phyloP scores from a whole-genome alignment of 2,329 filamentous ascomycete genomes.

The Diaporthe ilicicola region DNA sequence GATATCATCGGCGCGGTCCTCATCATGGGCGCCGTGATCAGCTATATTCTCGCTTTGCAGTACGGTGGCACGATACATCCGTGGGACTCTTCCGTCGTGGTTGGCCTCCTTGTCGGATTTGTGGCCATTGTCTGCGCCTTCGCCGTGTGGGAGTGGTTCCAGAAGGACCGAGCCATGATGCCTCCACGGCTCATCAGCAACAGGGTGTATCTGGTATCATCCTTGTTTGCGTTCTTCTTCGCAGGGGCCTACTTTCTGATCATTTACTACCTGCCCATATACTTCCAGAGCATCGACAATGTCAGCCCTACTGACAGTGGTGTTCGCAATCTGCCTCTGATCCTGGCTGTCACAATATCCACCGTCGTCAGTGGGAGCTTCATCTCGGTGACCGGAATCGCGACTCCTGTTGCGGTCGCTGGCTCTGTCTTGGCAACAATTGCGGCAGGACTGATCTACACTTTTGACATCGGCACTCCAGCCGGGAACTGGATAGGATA shows the following conservation, averaged over 20 bases:
- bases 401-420: conserved; percentile 47
- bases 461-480: conserved; percentile 44
- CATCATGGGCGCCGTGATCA: conserved; percentile 49
- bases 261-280: conserved; percentile 59
- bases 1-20: conserved; percentile 50
- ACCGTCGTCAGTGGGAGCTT: conserved; percentile 45
- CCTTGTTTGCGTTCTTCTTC: conserved; percentile 52
- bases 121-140: conserved; percentile 41
- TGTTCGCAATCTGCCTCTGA: conserved; percentile 51
- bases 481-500: conserved; percentile 55
- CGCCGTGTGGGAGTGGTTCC: conserved; percentile 42
- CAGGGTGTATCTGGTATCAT: conserved; percentile 52
- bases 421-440: conserved; percentile 48
- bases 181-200: conserved; percentile 53
- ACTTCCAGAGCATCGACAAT: conserved; percentile 58
- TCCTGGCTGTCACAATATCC: conserved; percentile 47
- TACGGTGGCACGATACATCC: conserved; percentile 50
- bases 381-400: conserved; percentile 44
- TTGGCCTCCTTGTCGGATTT: conserved; percentile 46
- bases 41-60: conserved; percentile 52
- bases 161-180: conserved; percentile 59
- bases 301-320: conserved; percentile 47
- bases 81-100: conserved; percentile 46
- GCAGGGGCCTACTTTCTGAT: conserved; percentile 54
- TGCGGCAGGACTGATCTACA: conserved; percentile 48